Percentiles rank a stretch among this genome's conserved stretches.
These are phyloP conservation scores for Fusarium sororula DNA, from an alignment of 2,329 filamentous ascomycete species.

Conservation along the genomic window DNA sequence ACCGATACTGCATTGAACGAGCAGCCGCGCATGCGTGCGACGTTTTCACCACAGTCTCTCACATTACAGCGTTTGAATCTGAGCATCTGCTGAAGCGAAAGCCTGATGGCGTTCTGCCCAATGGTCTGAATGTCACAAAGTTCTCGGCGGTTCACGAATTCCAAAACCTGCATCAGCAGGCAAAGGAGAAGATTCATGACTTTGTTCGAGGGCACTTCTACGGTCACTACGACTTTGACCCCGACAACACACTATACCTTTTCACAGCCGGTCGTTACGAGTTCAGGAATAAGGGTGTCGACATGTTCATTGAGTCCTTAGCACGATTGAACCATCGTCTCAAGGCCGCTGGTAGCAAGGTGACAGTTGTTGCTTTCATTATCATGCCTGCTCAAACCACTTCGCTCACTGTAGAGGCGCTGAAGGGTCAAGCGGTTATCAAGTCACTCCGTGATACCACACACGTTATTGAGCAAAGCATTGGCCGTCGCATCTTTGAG, in stretches of 20 bases:
- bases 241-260: constrained; percentile 96
- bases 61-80: constrained; percentile 98
- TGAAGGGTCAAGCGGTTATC: constrained; percentile 97
- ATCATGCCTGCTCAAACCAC: constrained; percentile 98
- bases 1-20: constrained; percentile 97
- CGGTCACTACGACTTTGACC: constrained; percentile 95
- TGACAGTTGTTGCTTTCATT: constrained; percentile 95
- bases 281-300: constrained; percentile 97
- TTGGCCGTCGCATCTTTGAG: constrained; percentile 94
- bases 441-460: constrained; percentile 95
- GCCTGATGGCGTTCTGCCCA: constrained; percentile 94
- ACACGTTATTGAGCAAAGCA: constrained; percentile 89
- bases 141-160: constrained; percentile 99
- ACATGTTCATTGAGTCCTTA: constrained; percentile 99
- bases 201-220: constrained; percentile 99
- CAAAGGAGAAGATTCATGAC: constrained; percentile 98
- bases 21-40: constrained; percentile 91
- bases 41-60: constrained; percentile 98
- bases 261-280: constrained; percentile 98
- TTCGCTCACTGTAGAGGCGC: constrained; percentile 91
- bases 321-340: constrained; percentile 94
- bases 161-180: constrained; percentile 95
- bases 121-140: constrained; percentile 95
- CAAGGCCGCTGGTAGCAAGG: constrained; percentile 85
- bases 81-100: constrained; percentile 98